Evolutionary conservation across 805 yeast species (phyloP).

Genomic region (Yamadazyma paraphyllophila): DNA sequence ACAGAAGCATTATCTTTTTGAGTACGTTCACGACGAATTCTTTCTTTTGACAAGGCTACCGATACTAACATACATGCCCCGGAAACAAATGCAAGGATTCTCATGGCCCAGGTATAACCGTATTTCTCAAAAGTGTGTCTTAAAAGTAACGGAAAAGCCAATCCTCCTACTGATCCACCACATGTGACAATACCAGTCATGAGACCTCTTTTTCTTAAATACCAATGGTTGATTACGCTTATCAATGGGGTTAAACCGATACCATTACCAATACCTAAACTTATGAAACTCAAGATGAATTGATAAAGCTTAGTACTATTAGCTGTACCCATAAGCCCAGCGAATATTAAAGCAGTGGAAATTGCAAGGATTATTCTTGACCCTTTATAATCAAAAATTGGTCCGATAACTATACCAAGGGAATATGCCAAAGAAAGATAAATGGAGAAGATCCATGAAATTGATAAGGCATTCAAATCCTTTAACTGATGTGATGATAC

Average conservation of each 20-base stretch:
- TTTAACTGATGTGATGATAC: conserved; percentile 54
- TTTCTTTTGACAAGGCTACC: conserved; percentile 25
- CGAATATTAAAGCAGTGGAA: conserved; percentile 43
- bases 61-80: conserved; percentile 26
- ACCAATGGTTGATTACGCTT: conserved; percentile 67
- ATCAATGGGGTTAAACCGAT: conserved; percentile 59
- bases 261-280: conserved; percentile 59
- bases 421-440: conserved; percentile 48
- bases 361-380: conserved; percentile 40
- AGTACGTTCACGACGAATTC: conserved; percentile 17
- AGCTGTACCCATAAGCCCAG: conserved; percentile 58
- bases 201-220: conserved; percentile 53
- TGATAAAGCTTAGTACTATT: conserved; percentile 54
- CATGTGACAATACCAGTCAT: conserved; percentile 59
- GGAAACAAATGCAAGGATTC: conserved; percentile 42
- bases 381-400: conserved; percentile 64
- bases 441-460: conserved; percentile 67
- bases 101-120: conserved; percentile 60
- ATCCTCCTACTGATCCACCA: conserved; percentile 70
- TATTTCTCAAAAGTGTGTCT: conserved; percentile 41
- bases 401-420: conserved; percentile 53
- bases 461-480: conserved; percentile 42
- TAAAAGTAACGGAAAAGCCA: conserved; percentile 55
- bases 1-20: not conserved
- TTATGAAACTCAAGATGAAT: conserved; percentile 57